phyloP scores from a whole-genome alignment of 805 yeast species.

The Kodamaea fukazawae region DNA sequence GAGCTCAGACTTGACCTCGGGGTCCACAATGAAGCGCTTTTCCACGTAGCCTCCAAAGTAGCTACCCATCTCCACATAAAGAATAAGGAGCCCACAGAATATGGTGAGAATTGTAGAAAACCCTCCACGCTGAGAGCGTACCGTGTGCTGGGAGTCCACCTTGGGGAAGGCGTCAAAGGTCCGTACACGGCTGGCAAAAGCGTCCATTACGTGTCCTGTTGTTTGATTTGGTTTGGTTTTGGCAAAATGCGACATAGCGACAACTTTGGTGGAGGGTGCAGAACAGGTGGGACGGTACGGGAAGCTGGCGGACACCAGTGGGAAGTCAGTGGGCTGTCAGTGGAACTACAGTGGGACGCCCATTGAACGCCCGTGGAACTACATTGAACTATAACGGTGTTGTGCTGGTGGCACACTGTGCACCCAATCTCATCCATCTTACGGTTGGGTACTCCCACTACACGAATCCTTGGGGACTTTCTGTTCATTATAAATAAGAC shows the following conservation, averaged over 20 bases:
- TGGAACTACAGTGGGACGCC: too few species aligned
- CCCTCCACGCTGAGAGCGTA: slow-evolving; percentile 76
- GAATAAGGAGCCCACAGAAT: slow-evolving; percentile 59
- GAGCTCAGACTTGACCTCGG: slow-evolving; percentile 52
- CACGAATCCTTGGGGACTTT: too few species aligned
- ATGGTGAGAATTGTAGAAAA: slow-evolving; percentile 63
- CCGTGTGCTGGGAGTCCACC: slow-evolving; percentile 53
- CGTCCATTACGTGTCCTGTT: slow-evolving; percentile 26
- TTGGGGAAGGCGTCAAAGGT: slow-evolving; percentile 49
- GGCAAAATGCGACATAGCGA: neutral
- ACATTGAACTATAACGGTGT: too few species aligned
- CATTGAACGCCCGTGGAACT: too few species aligned
- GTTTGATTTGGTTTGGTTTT: neutral
- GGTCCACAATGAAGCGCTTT: slow-evolving; percentile 75
- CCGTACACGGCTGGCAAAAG: slow-evolving; percentile 37
- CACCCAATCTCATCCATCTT: too few species aligned
- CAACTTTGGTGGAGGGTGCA: too few species aligned
- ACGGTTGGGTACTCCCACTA: too few species aligned
- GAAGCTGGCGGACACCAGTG: too few species aligned
- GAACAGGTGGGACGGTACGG: too few species aligned
- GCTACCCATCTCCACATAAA: slow-evolving; percentile 85
- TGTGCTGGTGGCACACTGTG: too few species aligned
- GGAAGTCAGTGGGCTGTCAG: too few species aligned
- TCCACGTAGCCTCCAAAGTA: slow-evolving; percentile 79
- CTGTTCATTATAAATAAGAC: too few species aligned